These are phyloP conservation scores for Lactarius trivialis DNA, from an alignment of 768 basidiomycete genomes.

Conservation along the genomic window DNA sequence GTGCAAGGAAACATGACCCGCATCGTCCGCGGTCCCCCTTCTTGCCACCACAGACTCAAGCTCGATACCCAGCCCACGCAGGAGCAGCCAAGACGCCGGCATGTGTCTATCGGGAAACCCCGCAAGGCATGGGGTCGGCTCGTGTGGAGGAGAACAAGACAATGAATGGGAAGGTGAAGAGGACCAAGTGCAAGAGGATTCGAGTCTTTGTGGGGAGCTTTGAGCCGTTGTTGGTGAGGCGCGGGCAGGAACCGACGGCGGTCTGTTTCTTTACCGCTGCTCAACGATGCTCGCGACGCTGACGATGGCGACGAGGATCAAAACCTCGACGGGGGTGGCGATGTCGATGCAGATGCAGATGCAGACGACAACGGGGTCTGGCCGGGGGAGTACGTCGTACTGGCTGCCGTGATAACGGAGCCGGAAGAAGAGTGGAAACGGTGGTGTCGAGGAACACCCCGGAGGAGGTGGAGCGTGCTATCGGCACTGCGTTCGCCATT, in stretches of 20 bases:
- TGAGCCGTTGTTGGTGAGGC: background rate
- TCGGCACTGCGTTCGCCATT: constrained; percentile 4
- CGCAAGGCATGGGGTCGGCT: too few relatives aligned
- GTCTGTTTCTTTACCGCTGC: background rate
- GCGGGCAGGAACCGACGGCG: background rate
- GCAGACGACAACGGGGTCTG: background rate
- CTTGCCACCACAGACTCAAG: background rate
- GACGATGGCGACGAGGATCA: background rate
- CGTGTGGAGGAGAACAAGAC: background rate
- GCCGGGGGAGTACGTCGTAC: background rate
- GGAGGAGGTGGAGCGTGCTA: constrained; percentile 16
- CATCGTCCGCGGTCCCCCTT: background rate
- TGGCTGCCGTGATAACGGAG: background rate
- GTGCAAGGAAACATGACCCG: background rate
- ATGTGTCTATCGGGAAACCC: too few relatives aligned
- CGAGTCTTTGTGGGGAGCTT: constrained; percentile 1
- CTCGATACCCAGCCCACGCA: background rate
- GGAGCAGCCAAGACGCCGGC: too few relatives aligned
- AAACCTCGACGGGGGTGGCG: background rate
- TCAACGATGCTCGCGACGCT: too few relatives aligned
- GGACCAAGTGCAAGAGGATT: background rate
- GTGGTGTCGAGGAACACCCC: background rate
- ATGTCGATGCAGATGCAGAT: background rate
- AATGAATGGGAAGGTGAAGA: background rate
- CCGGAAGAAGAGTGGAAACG: background rate